Evolutionary conservation across 2,329 filamentous ascomycete species (phyloP), one percentile per base, ranked within the genome.

Genomic region (Aphanoascus verrucosus): DNA sequence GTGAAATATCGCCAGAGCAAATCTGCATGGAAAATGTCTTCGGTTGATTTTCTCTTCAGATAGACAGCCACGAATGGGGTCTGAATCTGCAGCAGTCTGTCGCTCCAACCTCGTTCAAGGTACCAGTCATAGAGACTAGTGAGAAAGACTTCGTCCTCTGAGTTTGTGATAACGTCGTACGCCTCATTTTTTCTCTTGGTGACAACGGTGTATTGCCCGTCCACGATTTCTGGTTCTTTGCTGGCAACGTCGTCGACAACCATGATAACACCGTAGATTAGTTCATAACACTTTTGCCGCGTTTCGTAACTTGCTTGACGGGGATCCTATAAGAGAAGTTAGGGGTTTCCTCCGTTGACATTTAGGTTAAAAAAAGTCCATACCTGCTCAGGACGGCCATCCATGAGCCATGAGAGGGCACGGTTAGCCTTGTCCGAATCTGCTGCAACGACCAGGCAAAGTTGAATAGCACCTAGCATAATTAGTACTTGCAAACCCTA

Each of bases 101-200:
- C 88, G 8, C 82, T 85, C 82, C 87, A 90, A 15, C 86, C 85
- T 66, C 90, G 84, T 52, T 79, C 72, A 60, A 97, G 83, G 69
- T 98, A 98, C 91, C 93, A 98, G 63, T 96, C 90, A 66, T 96
- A 98, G n/a, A 98, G 77, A 62, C 88, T 88, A 57, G 88, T 94
- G 67, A 97, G 85, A 73, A 98, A 98, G 3, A 96, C 86, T 64
- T 96, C 88, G 60, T 98, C 93, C 12, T 84, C 80, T 0, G 91
- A 94, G 55, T 79, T 80, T 64, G 94, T 88, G 61, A 98, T 89
- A 1, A 96, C 86, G 43, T 84, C 81, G 69, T 97, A 95, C 0
- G 93, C 91, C 71, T 98, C 91, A 48, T 82, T 80, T 59, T 86
- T 81, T 67, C 93, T 88, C 45, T 84, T 90, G 1, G 84, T 82